Conservation (phyloP, 73 alveolate species). For the Paramecium biaurelia region DNA sequence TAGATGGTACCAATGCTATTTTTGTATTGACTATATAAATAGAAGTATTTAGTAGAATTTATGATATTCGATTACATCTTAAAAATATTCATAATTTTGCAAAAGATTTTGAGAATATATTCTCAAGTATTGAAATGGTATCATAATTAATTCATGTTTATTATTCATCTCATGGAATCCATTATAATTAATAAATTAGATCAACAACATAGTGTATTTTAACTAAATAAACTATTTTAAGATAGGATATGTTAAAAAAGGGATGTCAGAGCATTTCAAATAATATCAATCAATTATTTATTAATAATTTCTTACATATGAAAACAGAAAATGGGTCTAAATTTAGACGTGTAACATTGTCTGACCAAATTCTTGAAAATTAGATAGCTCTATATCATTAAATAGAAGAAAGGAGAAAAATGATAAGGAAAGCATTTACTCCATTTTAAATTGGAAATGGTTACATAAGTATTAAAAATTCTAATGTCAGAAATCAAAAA, state of each 20-base stretch:
- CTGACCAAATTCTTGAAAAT: background rate
- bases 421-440: background rate
- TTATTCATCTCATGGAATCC: background rate
- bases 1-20: slow-evolving; percentile 34
- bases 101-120: background rate
- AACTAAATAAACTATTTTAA: background rate
- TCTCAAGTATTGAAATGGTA: background rate
- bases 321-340: background rate
- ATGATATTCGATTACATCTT: background rate
- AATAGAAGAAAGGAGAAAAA: background rate
- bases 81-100: background rate
- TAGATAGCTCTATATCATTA: background rate
- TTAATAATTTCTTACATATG: background rate
- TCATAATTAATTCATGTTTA: background rate
- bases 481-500: background rate
- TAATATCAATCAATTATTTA: background rate
- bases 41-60: background rate
- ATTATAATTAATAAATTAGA: background rate
- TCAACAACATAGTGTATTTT: background rate
- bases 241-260: background rate
- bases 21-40: background rate
- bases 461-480: background rate
- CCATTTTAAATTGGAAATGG: background rate
- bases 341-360: background rate
- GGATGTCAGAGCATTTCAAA: background rate